Evolutionary conservation across 106 monocot species (phyloP).

Genomic region (Dendrobium officinale): DNA sequence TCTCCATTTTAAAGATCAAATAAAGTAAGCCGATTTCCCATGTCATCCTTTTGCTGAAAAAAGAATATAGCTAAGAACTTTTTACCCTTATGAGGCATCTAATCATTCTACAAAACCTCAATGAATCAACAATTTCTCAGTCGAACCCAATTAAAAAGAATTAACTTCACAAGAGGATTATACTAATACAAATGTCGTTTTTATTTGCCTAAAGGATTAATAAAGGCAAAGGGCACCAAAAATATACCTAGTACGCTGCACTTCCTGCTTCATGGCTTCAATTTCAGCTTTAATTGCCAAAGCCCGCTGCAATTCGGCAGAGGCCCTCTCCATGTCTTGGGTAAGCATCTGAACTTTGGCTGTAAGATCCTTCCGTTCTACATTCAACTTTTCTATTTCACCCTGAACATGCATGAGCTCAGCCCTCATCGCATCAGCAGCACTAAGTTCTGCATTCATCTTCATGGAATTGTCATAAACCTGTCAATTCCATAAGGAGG

Average conservation of each 20-base stretch:
- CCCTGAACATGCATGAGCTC: conserved; percentile 49
- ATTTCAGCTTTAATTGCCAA: conserved; percentile 54
- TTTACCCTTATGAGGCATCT: too few relatives aligned
- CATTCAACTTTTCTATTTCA: conserved; percentile 54
- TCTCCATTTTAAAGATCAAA: background rate
- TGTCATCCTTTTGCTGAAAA: background rate
- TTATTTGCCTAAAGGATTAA: background rate
- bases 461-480: conserved; percentile 58
- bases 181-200: background rate
- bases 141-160: background rate
- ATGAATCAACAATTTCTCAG: background rate
- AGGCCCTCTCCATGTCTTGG: conserved; percentile 32
- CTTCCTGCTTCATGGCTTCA: conserved; percentile 51
- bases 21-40: background rate
- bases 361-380: conserved; percentile 34
- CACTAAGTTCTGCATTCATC: conserved; percentile 47
- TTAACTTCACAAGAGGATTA: background rate
- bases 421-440: conserved; percentile 35
- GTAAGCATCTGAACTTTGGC: conserved; percentile 43
- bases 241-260: conserved; percentile 52
- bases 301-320: conserved; percentile 39
- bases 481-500: conserved; percentile 16
- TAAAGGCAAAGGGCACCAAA: background rate
- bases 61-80: too few relatives aligned
- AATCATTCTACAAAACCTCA: too few relatives aligned